A percentile compares a stretch with the other conserved stretches of the same genome.
phyloP scores from a whole-genome alignment of 75 land plant species.

The Azolla pinnata region DNA sequence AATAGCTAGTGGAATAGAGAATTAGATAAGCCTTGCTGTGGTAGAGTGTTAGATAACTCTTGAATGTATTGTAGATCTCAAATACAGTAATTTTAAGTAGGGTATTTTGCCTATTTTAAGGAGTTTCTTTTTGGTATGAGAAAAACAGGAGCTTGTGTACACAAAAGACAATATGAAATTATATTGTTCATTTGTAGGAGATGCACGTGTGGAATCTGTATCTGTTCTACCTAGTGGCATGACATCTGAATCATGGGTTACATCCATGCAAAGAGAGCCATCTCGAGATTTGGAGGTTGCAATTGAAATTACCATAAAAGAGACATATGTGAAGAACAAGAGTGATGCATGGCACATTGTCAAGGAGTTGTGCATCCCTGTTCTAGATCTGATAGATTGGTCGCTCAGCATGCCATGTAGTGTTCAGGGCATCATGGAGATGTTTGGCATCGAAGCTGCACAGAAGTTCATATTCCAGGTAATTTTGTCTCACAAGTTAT shows the following conservation, averaged over 20 bases:
- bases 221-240: constrained; percentile 45
- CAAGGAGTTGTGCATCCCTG: constrained; percentile 55
- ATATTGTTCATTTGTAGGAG: constrained; percentile 72
- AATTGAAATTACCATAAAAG: constrained; percentile 48
- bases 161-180: too few species aligned
- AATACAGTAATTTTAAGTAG: too few species aligned
- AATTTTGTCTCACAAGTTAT: neutral
- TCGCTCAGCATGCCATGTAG: constrained; percentile 69
- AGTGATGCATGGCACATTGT: constrained; percentile 72
- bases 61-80: too few species aligned
- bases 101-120: too few species aligned
- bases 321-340: constrained; percentile 26
- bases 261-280: constrained; percentile 5
- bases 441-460: constrained; percentile 71
- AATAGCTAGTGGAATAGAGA: too few species aligned
- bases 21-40: too few species aligned
- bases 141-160: too few species aligned
- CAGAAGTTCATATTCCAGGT: constrained; percentile 35
- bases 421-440: constrained; percentile 55
- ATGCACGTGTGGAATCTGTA: constrained; percentile 42
- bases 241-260: constrained; percentile 39
- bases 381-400: constrained; percentile 57
- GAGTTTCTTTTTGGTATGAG: too few species aligned
- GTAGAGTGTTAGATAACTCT: too few species aligned
- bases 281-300: constrained; percentile 48